phyloP scores from a whole-genome alignment of 768 basidiomycete species.

The Pleurotus giganteus region DNA sequence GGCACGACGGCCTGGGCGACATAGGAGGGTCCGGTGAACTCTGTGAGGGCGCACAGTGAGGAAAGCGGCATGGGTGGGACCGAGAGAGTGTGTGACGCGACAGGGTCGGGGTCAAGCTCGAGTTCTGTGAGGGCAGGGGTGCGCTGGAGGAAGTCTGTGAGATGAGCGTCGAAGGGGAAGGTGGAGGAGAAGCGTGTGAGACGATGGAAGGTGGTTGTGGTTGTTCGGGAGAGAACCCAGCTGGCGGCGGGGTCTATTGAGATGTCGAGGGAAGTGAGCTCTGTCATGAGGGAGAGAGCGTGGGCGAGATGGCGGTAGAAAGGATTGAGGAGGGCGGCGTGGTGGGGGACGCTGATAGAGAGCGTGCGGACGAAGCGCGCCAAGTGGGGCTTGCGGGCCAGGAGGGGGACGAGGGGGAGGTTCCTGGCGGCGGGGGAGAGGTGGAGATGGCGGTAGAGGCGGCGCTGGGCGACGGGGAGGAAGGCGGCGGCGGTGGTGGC shows the following conservation, averaged over 20 bases:
- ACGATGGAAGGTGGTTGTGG: constrained; percentile 35
- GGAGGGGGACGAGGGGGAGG: constrained; percentile 48
- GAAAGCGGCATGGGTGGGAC: constrained; percentile 35
- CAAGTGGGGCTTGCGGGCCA: constrained; percentile 55
- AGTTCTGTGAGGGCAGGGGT: constrained; percentile 56
- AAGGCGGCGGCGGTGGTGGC: constrained; percentile 41
- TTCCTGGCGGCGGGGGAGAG: constrained; percentile 43
- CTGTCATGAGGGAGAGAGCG: constrained; percentile 62
- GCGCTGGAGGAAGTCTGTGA: constrained; percentile 57
- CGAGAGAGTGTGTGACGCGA: constrained; percentile 22
- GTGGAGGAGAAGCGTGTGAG: constrained; percentile 59
- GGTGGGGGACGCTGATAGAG: constrained; percentile 47
- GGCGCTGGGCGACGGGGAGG: constrained; percentile 50
- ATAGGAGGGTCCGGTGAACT: constrained; percentile 61
- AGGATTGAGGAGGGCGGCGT: constrained; percentile 35
- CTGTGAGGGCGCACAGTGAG: constrained; percentile 43
- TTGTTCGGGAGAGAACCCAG: constrained; percentile 47
- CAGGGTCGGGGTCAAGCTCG: constrained; percentile 44
- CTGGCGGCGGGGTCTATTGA: constrained; percentile 49
- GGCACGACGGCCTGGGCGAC: constrained; percentile 58
- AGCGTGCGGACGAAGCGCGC: constrained; percentile 64
- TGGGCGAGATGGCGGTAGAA: constrained; percentile 48
- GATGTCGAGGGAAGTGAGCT: constrained; percentile 55
- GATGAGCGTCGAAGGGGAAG: constrained; percentile 56
- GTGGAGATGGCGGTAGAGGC: constrained; percentile 60